A percentile compares a stretch with the other conserved stretches of the same genome.
phyloP scores from a whole-genome alignment of 139 green algal species.

The Closterium sp. region DNA sequence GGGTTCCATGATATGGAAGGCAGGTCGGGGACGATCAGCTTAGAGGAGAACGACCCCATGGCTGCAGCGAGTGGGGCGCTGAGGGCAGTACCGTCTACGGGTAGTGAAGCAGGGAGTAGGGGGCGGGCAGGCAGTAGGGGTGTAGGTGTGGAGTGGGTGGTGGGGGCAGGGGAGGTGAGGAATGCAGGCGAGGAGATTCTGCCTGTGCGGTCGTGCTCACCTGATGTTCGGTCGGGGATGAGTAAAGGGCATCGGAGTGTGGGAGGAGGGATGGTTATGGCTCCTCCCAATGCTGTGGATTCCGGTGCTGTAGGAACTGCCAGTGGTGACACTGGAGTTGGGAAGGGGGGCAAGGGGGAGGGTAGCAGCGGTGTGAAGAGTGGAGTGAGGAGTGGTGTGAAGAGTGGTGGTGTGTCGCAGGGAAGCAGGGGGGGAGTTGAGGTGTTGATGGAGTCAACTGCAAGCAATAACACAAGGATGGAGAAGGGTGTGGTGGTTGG shows the following conservation, averaged over 20 bases:
- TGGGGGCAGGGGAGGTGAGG: neutral
- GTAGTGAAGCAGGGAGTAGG: neutral
- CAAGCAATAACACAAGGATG: neutral
- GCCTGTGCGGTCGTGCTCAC: neutral
- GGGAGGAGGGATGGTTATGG: neutral
- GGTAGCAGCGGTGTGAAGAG: neutral
- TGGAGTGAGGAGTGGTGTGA: neutral
- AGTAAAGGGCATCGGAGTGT: neutral
- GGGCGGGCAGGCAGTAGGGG: neutral
- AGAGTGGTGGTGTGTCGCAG: neutral
- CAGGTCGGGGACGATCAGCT: neutral
- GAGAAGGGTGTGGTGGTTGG: neutral
- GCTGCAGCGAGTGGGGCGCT: neutral
- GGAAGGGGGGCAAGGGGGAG: neutral
- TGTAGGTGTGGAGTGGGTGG: neutral
- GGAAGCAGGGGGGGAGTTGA: neutral
- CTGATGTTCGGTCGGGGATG: neutral
- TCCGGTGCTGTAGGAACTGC: neutral
- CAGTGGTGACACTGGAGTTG: neutral
- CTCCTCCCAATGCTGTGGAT: neutral
- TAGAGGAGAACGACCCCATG: neutral
- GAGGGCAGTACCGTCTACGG: neutral
- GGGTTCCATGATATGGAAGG: neutral
- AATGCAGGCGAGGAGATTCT: neutral
- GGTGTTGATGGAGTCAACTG: neutral